A percentile compares a stretch with the other conserved stretches of the same genome.
Conservation (phyloP, 306 rosid species). For the Cajanus cajan region DNA sequence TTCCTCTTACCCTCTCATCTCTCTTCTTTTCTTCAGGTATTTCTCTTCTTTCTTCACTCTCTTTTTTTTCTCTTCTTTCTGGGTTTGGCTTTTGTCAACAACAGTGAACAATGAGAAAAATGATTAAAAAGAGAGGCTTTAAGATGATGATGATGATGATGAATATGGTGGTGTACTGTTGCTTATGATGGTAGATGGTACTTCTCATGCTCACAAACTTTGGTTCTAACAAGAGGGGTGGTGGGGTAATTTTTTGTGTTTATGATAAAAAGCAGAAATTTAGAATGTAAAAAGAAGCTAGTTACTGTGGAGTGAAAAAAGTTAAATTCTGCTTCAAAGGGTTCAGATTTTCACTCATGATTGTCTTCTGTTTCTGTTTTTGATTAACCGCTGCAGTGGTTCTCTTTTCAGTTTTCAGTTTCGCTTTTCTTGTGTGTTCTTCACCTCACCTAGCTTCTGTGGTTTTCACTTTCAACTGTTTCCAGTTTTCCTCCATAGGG, state of each 20-base stretch:
- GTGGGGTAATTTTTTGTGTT: conserved; percentile 12
- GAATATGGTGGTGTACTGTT: conserved; percentile 27
- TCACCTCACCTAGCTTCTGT: background rate
- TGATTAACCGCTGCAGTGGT: conserved; percentile 6
- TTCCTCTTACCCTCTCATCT: background rate
- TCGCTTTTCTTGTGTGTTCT: background rate
- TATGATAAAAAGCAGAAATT: conserved; percentile 19
- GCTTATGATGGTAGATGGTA: conserved; percentile 28
- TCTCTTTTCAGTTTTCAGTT: conserved; percentile 3
- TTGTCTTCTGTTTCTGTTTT: conserved; percentile 26
- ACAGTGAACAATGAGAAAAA: background rate
- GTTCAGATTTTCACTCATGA: conserved; percentile 7
- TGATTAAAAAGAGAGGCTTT: background rate
- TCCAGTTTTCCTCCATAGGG: conserved; percentile 28
- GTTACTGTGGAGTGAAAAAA: conserved; percentile 29
- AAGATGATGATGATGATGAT: conserved; percentile 3
- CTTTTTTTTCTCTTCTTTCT: background rate
- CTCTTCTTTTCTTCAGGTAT: conserved; percentile 9
- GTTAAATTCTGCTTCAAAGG: conserved; percentile 17
- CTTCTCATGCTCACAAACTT: conserved; percentile 12
- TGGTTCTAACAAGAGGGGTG: conserved; percentile 8
- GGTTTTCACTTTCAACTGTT: background rate
- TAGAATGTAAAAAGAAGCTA: background rate
- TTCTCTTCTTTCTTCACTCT: background rate
- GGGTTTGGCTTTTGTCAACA: background rate